phyloP scores from a whole-genome alignment of 495 filamentous ascomycete species.

The Neurospora cerealis region DNA sequence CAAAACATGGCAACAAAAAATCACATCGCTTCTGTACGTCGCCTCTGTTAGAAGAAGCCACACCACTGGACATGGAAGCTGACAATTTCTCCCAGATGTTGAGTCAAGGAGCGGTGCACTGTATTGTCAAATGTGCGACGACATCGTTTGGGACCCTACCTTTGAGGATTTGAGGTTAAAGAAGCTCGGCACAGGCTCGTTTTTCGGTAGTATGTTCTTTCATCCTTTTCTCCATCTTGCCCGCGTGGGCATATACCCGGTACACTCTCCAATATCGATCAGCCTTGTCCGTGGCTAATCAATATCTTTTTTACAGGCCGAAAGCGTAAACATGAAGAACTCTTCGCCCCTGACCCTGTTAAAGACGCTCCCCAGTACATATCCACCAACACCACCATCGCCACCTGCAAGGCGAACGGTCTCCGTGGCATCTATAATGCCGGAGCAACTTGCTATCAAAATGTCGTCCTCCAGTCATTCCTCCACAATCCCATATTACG shows the following conservation, averaged over 20 bases:
- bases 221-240: neutral
- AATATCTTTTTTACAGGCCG: slow-evolving; percentile 16
- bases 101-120: slow-evolving; percentile 69
- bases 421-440: slow-evolving; percentile 89
- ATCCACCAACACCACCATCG: slow-evolving; percentile 46
- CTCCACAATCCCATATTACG: slow-evolving; percentile 80
- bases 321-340: slow-evolving; percentile 53
- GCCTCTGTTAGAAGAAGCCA: neutral
- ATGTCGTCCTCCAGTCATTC: slow-evolving; percentile 77
- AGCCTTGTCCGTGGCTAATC: neutral
- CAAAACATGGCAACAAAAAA: slow-evolving; percentile 47
- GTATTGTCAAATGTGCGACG: slow-evolving; percentile 75
- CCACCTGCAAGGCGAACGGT: slow-evolving; percentile 60
- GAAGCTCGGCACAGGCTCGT: slow-evolving; percentile 45
- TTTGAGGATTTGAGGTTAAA: slow-evolving; percentile 60
- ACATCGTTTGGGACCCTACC: slow-evolving; percentile 80
- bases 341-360: slow-evolving; percentile 37
- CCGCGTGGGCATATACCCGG: neutral
- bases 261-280: neutral
- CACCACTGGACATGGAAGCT: neutral
- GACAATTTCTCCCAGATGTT: slow-evolving; percentile 47
- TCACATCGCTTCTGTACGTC: slow-evolving; percentile 56
- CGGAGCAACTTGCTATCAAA: slow-evolving; percentile 89
- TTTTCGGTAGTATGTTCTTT: slow-evolving; percentile 25
- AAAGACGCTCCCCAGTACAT: slow-evolving; percentile 54